phyloP scores from a whole-genome alignment of 176 grass and related monocot species.

The Poa annua region DNA sequence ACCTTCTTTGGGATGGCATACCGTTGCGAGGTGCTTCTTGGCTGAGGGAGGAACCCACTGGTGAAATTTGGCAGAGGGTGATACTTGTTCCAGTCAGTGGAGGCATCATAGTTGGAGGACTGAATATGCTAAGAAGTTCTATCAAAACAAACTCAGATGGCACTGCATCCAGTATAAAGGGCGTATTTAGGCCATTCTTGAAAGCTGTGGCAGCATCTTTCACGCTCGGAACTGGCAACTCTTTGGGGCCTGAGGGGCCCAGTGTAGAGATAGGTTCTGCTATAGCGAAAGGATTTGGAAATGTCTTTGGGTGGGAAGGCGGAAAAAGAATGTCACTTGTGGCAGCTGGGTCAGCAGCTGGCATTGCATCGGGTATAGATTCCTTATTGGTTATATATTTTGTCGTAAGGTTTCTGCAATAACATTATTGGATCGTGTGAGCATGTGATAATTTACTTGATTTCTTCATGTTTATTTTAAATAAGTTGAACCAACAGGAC shows the following conservation, averaged over 20 bases:
- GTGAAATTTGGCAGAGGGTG: slow-evolving; percentile 79
- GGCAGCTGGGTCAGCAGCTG: slow-evolving; percentile 94
- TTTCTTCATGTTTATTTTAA: slow-evolving; percentile 24
- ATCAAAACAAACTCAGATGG: slow-evolving; percentile 45
- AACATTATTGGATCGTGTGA: slow-evolving; percentile 2
- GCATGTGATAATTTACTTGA: background rate
- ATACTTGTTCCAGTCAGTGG: slow-evolving; percentile 75
- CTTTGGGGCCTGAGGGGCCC: slow-evolving; percentile 90
- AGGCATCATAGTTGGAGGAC: slow-evolving; percentile 73
- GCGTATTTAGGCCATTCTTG: slow-evolving; percentile 62
- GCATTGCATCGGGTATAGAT: slow-evolving; percentile 76
- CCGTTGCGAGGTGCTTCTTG: slow-evolving; percentile 70
- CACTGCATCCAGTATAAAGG: slow-evolving; percentile 44
- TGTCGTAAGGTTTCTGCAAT: background rate
- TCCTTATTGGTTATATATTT: background rate
- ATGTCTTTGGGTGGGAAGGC: slow-evolving; percentile 65
- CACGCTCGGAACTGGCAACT: slow-evolving; percentile 92
- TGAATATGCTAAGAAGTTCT: slow-evolving; percentile 64
- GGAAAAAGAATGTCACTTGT: slow-evolving; percentile 79
- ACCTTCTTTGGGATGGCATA: slow-evolving; percentile 85
- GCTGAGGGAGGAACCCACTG: slow-evolving; percentile 74
- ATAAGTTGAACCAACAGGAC: background rate
- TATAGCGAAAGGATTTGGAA: slow-evolving; percentile 89
- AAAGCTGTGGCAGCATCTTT: slow-evolving; percentile 85
- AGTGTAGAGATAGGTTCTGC: slow-evolving; percentile 92